These are phyloP conservation scores for Pelargonium cotyledonis DNA, from an alignment of 441 rosid species.

Conservation along the genomic window DNA sequence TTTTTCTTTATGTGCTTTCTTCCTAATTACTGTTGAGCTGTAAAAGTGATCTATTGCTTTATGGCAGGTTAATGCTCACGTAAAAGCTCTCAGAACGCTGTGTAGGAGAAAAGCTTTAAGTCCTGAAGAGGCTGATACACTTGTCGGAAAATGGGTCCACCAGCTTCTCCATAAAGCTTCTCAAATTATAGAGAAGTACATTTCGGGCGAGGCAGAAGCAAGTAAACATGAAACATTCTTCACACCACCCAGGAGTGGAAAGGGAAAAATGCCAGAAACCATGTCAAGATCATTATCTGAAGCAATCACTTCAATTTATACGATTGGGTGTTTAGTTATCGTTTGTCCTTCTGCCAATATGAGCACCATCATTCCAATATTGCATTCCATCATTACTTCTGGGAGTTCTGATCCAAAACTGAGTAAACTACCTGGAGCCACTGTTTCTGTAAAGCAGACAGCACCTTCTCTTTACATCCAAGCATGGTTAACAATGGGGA, in stretches of 20 bases:
- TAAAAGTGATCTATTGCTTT: conserved; percentile 10
- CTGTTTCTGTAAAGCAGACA: conserved; percentile 52
- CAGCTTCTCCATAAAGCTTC: conserved; percentile 63
- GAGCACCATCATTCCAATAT: conserved; percentile 51
- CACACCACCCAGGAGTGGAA: conserved; percentile 61
- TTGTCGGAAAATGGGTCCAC: conserved; percentile 64
- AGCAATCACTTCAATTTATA: conserved; percentile 63
- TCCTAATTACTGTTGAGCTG: neutral
- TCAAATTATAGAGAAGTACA: conserved; percentile 54
- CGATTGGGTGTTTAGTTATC: conserved; percentile 69
- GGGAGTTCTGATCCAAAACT: conserved; percentile 58
- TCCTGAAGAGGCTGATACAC: conserved; percentile 55
- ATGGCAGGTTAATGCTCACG: conserved; percentile 86
- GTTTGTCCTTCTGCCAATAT: conserved; percentile 69
- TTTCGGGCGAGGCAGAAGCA: conserved; percentile 34
- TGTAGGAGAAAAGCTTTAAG: conserved; percentile 64
- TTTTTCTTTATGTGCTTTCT: neutral
- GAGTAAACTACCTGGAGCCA: conserved; percentile 50
- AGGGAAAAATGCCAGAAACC: conserved; percentile 37
- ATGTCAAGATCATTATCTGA: conserved; percentile 37
- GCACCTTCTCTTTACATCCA: conserved; percentile 70
- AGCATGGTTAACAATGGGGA: conserved; percentile 91
- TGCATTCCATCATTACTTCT: conserved; percentile 74
- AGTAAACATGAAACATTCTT: conserved; percentile 38
- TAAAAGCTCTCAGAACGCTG: conserved; percentile 78